Evolutionary conservation across 495 filamentous ascomycete species (phyloP).

Genomic region (Penicillium arizonense): DNA sequence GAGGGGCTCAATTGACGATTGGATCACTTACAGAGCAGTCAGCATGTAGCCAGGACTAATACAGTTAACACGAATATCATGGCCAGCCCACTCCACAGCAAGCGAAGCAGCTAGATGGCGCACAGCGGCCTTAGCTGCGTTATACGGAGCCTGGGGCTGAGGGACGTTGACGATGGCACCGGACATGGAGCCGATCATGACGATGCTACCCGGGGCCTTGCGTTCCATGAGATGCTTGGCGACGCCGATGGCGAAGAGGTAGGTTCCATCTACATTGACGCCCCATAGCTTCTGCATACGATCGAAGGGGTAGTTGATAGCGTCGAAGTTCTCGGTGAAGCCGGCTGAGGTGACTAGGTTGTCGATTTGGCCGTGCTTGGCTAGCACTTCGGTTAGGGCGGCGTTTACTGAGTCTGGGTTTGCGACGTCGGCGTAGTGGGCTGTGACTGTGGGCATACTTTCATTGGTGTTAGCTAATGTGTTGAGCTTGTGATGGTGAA

Average conservation of each 20-base stretch:
- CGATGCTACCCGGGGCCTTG: constrained; percentile 75
- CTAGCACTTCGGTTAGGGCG: constrained; percentile 66
- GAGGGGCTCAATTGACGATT: not conserved
- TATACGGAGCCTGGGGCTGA: constrained; percentile 91
- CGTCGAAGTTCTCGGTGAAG: constrained; percentile 94
- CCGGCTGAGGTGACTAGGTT: constrained; percentile 93
- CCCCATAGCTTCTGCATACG: constrained; percentile 89
- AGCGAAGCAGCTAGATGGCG: constrained; percentile 76
- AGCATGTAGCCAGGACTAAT: constrained; percentile 94
- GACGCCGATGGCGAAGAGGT: constrained; percentile 79
- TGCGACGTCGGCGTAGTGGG: constrained; percentile 86
- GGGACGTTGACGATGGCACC: constrained; percentile 91
- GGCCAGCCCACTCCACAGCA: constrained; percentile 85
- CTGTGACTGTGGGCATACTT: constrained; percentile 78
- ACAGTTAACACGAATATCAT: constrained; percentile 84
- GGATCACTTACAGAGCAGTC: constrained; percentile 67
- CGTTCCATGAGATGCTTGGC: constrained; percentile 88
- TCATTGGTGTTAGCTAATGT: not conserved
- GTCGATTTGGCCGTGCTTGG: constrained; percentile 78
- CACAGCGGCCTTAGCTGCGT: constrained; percentile 85
- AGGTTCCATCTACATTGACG: constrained; percentile 94
- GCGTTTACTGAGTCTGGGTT: constrained; percentile 70
- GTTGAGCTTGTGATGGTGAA: not conserved
- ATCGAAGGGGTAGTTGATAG: constrained; percentile 82
- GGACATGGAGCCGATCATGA: constrained; percentile 95